phyloP scores from a whole-genome alignment of 2,329 filamentous ascomycete species.

The Pseudogymnoascus sp. region DNA sequence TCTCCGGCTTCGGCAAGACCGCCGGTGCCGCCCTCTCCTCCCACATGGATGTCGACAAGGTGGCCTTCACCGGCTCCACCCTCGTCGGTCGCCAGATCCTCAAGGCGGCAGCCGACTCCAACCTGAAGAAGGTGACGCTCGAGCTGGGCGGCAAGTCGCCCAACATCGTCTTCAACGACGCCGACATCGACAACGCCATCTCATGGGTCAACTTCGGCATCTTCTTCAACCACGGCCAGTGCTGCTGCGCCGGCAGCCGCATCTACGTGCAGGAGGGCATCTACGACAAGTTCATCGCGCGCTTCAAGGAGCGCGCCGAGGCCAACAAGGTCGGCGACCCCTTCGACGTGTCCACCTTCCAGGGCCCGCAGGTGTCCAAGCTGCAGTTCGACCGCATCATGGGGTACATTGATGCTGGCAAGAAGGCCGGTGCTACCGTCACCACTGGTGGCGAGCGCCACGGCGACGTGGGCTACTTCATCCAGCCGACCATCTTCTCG shows the following conservation, averaged over 20 bases:
- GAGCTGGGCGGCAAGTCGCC: slow-evolving; percentile 56
- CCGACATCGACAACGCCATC: slow-evolving; percentile 53
- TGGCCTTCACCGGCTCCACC: slow-evolving; percentile 59
- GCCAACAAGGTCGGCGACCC: slow-evolving; percentile 61
- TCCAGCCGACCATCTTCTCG: slow-evolving; percentile 65
- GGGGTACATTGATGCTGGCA: slow-evolving; percentile 55
- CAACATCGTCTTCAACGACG: slow-evolving; percentile 54
- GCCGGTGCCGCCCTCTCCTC: slow-evolving; percentile 55
- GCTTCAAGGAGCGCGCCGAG: slow-evolving; percentile 54
- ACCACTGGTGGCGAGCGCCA: slow-evolving; percentile 58
- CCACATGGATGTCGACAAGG: slow-evolving; percentile 59
- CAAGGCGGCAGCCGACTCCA: slow-evolving; percentile 54
- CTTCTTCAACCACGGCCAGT: slow-evolving; percentile 35
- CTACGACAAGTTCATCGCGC: slow-evolving; percentile 60
- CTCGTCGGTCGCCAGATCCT: slow-evolving; percentile 53
- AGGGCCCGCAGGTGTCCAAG: slow-evolving; percentile 62
- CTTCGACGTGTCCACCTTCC: slow-evolving; percentile 57
- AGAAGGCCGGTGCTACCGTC: slow-evolving; percentile 54
- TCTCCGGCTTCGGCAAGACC: slow-evolving; percentile 58
- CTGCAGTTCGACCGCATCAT: slow-evolving; percentile 64
- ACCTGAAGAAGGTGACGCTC: slow-evolving; percentile 56
- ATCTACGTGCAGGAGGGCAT: slow-evolving; percentile 62
- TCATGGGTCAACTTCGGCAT: slow-evolving; percentile 49
- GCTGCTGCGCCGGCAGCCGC: slow-evolving; percentile 52
- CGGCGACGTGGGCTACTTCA: slow-evolving; percentile 57